Evolutionary conservation across 441 rosid species (phyloP), one percentile per base, ranked within the genome.

Genomic region (Macaranga tanarius): DNA sequence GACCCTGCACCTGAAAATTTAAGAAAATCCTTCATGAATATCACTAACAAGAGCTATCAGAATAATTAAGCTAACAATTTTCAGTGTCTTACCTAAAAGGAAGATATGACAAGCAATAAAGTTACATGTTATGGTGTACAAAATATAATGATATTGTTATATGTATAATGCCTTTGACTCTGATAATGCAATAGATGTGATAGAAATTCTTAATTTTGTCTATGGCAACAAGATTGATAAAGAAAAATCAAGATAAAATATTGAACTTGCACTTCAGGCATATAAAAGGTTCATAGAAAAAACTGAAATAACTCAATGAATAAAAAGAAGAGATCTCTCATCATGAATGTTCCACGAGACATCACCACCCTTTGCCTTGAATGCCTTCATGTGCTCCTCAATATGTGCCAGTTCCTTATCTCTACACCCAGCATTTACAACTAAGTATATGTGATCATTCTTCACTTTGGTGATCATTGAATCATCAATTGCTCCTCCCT

Each of bases 401-500:
- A 92, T 91, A 71, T 95, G 98, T 79, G 97, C 97, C 73, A 95
- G 84, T 85, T 95, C 99, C 89, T 91, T 91, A 73, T 95, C 99
- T 74, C 99, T 90, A 80, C 97, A 95, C 38, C 99, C 99, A 51
- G 99, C 99, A 88, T 92, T 95, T 67, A 95, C 98, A 75, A 95
- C 98, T 80, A 95, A 73, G 82, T 95, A 95, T 72, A 95, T 80
- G 79, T 83, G 95, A 44, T 86, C 90, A 75, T 92, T 90, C 40
- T 76, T 83, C 79, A 95, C 96, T 79, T 95, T 92, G 62, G 98
- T 88, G 78, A 95, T 90, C 77, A 95, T 97, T 0, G 99, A 89
- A 79, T 95, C 99, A 79, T 95, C 99, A 73, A 95, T 91, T 2
- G 98, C 90, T 28, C 98, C 98, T 44, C 98, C 99, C 68, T 91